phyloP scores from a whole-genome alignment of 140 eudicot genomes.

The Erigeron philadelphicus region DNA sequence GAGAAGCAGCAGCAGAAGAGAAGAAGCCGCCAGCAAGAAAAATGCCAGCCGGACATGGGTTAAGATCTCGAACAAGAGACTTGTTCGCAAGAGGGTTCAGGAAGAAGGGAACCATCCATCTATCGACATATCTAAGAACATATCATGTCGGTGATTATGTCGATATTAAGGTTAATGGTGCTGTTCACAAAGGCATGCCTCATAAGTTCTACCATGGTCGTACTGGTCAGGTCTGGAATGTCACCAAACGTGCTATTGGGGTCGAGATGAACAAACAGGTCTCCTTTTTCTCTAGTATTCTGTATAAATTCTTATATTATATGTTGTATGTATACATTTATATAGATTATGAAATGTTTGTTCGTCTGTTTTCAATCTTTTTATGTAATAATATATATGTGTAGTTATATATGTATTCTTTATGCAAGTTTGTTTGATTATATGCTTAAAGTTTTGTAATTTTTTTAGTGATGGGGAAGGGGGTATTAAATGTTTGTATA shows the following conservation, averaged over 20 bases:
- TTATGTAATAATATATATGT: no score
- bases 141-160: constrained; percentile 72
- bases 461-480: no score
- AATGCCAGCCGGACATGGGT: constrained; percentile 96
- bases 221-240: constrained; percentile 90
- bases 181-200: constrained; percentile 88
- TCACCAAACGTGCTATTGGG: constrained; percentile 85
- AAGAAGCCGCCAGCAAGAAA: background rate
- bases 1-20: no score
- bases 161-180: constrained; percentile 76
- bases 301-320: background rate
- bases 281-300: background rate
- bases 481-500: no score
- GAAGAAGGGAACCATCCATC: constrained; percentile 70
- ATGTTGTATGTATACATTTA: no score
- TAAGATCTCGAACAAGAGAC: constrained; percentile 70
- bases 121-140: constrained; percentile 59
- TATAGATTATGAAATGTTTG: no score
- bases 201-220: constrained; percentile 93
- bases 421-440: no score
- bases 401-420: background rate
- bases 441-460: no score
- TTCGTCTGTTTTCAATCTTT: no score
- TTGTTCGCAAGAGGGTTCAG: constrained; percentile 64
- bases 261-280: constrained; percentile 94